A percentile compares a stretch with the other conserved stretches of the same genome.
phyloP scores from a whole-genome alignment of 345 rosid species.

The Citrus australasica region DNA sequence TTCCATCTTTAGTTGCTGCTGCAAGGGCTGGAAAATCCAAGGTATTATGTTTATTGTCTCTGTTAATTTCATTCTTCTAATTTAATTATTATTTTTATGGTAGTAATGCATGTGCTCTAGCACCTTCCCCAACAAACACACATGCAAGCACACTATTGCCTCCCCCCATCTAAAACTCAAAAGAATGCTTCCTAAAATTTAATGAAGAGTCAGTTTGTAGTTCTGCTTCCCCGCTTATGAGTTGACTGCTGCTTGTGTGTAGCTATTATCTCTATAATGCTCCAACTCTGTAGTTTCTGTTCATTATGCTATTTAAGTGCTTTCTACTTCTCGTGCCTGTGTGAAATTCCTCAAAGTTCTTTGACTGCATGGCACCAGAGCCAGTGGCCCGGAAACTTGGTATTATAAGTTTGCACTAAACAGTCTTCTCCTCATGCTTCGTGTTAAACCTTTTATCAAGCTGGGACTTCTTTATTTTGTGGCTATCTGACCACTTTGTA shows the following conservation, averaged over 20 bases:
- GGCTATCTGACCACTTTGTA: no score
- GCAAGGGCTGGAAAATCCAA: slow-evolving; percentile 89
- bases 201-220: not conserved
- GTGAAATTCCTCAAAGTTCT: not conserved
- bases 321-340: not conserved
- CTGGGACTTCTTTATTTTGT: no score
- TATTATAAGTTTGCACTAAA: not conserved
- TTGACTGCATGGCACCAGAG: not conserved
- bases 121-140: not conserved
- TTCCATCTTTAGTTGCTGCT: slow-evolving; percentile 79
- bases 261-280: not conserved
- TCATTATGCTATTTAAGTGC: not conserved
- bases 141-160: not conserved
- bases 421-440: not conserved
- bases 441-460: not conserved
- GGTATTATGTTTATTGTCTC: slow-evolving; percentile 36
- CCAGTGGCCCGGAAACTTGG: not conserved
- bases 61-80: not conserved
- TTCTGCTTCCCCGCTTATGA: not conserved
- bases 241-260: not conserved
- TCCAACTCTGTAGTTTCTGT: not conserved
- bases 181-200: not conserved
- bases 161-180: not conserved
- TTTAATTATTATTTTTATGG: not conserved
- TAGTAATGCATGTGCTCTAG: not conserved